phyloP scores from a whole-genome alignment of 1,284 basidiomycete species.

The Gymnopus androsaceus region DNA sequence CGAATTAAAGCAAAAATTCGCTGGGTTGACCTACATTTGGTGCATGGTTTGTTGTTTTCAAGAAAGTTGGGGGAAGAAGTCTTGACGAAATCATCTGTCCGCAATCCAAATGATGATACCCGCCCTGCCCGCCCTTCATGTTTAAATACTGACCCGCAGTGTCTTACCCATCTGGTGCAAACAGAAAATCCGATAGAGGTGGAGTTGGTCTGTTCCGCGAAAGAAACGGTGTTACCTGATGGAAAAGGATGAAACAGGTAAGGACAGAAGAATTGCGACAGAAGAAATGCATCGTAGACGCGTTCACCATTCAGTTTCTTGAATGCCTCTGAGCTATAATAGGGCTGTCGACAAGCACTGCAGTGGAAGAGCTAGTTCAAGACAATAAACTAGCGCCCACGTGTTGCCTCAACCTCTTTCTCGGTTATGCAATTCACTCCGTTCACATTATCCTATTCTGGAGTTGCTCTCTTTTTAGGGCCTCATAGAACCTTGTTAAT shows the following conservation, averaged over 20 bases:
- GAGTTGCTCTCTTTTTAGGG: too few species aligned
- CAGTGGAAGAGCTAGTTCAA: background rate
- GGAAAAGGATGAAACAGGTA: background rate
- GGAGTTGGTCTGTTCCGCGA: constrained; percentile 4
- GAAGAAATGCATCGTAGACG: too few species aligned
- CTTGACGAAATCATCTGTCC: too few species aligned
- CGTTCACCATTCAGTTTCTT: too few species aligned
- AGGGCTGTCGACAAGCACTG: too few species aligned
- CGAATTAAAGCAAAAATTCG: too few species aligned
- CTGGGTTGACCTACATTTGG: too few species aligned
- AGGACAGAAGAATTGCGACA: background rate
- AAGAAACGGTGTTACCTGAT: background rate
- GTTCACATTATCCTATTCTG: too few species aligned
- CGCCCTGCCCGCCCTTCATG: background rate
- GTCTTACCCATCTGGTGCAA: background rate
- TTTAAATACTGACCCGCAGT: background rate
- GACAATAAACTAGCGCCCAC: background rate
- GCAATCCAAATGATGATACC: constrained; percentile 2
- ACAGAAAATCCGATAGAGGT: constrained; percentile 5
- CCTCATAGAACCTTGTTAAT: too few species aligned
- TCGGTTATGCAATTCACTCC: too few species aligned
- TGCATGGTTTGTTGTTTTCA: too few species aligned
- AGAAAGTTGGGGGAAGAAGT: background rate
- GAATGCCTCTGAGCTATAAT: too few species aligned
- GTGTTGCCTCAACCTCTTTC: background rate